These are phyloP conservation scores for Tolypocladium nubicola DNA, from an alignment of 2,329 filamentous ascomycete genomes.

Conservation along the genomic window DNA sequence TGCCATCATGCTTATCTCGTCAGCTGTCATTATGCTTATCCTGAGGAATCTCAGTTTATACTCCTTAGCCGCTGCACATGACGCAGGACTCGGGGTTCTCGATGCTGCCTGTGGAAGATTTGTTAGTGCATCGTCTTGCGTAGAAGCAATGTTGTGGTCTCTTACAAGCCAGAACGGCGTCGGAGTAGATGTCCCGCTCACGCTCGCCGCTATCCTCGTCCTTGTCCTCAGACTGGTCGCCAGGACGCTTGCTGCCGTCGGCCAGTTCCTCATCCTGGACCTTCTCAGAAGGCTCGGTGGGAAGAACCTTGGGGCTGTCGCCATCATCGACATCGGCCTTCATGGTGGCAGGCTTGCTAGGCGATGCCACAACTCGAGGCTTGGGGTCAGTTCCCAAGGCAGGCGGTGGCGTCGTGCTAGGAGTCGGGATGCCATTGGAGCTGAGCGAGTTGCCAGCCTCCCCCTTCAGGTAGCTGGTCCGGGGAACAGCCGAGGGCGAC, in stretches of 20 bases:
- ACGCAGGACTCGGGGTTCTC: slow-evolving; percentile 91
- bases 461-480: slow-evolving; percentile 55
- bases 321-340: slow-evolving; percentile 69
- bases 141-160: background rate
- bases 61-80: slow-evolving; percentile 85
- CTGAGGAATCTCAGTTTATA: background rate
- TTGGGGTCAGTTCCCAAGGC: slow-evolving; percentile 24
- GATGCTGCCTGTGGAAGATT: slow-evolving; percentile 59
- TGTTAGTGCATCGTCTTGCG: slow-evolving; percentile 17
- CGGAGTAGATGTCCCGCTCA: slow-evolving; percentile 90
- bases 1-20: slow-evolving; percentile 19
- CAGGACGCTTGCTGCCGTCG: slow-evolving; percentile 36
- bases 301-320: slow-evolving; percentile 68
- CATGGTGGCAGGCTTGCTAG: slow-evolving; percentile 56
- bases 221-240: slow-evolving; percentile 59
- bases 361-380: slow-evolving; percentile 38
- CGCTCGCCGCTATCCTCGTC: slow-evolving; percentile 61
- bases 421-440: slow-evolving; percentile 57
- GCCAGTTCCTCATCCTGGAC: slow-evolving; percentile 55
- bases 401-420: slow-evolving; percentile 55
- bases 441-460: slow-evolving; percentile 28
- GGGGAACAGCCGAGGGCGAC: slow-evolving; percentile 52
- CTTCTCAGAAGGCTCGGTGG: slow-evolving; percentile 57
- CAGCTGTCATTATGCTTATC: slow-evolving; percentile 16
- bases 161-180: slow-evolving; percentile 81